Evolutionary conservation across 164 flowering plant species (phyloP).

Genomic region (Cinnamomum chago): DNA sequence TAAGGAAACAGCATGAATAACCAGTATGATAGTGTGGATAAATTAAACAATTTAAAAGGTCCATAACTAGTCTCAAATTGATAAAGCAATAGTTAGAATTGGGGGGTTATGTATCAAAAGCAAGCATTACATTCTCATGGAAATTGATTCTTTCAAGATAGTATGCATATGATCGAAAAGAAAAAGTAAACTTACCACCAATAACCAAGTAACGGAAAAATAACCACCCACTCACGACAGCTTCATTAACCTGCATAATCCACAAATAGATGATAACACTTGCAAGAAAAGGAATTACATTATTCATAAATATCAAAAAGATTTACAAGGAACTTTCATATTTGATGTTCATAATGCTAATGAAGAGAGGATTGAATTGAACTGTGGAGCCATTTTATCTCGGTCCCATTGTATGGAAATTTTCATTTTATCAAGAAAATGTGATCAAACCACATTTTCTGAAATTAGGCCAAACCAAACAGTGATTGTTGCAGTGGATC

Average conservation of each 20-base stretch:
- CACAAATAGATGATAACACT: conserved; percentile 3
- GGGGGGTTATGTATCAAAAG: neutral
- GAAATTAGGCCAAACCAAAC: too few species aligned
- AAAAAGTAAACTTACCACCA: conserved; percentile 55
- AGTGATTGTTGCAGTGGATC: too few species aligned
- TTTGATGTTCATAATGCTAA: neutral
- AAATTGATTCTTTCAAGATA: neutral
- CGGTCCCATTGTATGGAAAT: too few species aligned
- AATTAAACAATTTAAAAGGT: neutral
- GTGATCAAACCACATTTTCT: too few species aligned
- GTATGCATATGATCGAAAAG: neutral
- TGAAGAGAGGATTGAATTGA: too few species aligned
- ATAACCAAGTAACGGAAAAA: conserved; percentile 96
- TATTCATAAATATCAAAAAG: neutral
- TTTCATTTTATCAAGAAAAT: too few species aligned
- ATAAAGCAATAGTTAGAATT: neutral
- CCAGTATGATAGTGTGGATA: neutral
- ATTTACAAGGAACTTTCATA: too few species aligned
- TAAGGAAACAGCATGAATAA: neutral
- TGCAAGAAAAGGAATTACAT: neutral
- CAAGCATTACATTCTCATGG: neutral
- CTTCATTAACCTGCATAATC: conserved; percentile 76
- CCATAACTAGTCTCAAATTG: neutral
- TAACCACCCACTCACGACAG: conserved; percentile 95
- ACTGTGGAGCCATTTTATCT: too few species aligned